These are phyloP conservation scores for Canariomyces notabilis DNA, from an alignment of 2,329 filamentous ascomycete genomes.

Conservation along the genomic window DNA sequence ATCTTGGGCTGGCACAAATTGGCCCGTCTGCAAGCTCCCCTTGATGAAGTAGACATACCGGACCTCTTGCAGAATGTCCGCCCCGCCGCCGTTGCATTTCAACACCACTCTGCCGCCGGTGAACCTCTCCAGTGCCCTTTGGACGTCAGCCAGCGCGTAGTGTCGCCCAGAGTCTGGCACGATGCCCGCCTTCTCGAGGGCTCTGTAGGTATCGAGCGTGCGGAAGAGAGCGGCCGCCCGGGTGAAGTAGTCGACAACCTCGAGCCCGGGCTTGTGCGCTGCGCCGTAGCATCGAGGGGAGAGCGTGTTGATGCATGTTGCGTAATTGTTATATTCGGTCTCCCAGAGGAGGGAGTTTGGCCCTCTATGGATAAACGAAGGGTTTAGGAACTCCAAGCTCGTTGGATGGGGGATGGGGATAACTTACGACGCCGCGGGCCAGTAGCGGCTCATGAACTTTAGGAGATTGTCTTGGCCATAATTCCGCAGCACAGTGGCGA, in stretches of 20 bases:
- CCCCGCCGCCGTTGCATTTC: slow-evolving; percentile 33
- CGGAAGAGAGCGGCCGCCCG: slow-evolving; percentile 39
- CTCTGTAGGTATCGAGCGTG: slow-evolving; percentile 39
- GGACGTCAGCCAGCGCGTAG: slow-evolving; percentile 41
- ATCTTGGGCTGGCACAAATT: slow-evolving; percentile 41
- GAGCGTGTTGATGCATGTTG: slow-evolving; percentile 67
- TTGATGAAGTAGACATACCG: slow-evolving; percentile 52
- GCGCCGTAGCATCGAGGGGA: slow-evolving; percentile 58
- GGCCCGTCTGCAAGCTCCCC: slow-evolving; percentile 46
- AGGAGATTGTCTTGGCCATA: slow-evolving; percentile 37
- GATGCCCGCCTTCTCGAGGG: slow-evolving; percentile 35
- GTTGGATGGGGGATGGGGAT: not conserved
- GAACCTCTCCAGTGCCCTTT: slow-evolving; percentile 37
- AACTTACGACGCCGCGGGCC: slow-evolving; percentile 32
- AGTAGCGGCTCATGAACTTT: slow-evolving; percentile 39
- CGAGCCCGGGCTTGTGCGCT: slow-evolving; percentile 40
- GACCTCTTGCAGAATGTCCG: slow-evolving; percentile 43
- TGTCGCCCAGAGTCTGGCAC: slow-evolving; percentile 31
- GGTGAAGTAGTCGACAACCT: slow-evolving; percentile 43
- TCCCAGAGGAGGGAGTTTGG: slow-evolving; percentile 53
- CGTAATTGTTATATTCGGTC: slow-evolving; percentile 69
- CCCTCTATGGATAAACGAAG: slow-evolving; percentile 24
- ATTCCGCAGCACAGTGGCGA: slow-evolving; percentile 37
- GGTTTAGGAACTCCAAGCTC: not conserved
- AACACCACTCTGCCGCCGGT: slow-evolving; percentile 43